Base-by-base conservation (phyloP, 2,329 filamentous ascomycete species). In the Amauroascus niger region DNA sequence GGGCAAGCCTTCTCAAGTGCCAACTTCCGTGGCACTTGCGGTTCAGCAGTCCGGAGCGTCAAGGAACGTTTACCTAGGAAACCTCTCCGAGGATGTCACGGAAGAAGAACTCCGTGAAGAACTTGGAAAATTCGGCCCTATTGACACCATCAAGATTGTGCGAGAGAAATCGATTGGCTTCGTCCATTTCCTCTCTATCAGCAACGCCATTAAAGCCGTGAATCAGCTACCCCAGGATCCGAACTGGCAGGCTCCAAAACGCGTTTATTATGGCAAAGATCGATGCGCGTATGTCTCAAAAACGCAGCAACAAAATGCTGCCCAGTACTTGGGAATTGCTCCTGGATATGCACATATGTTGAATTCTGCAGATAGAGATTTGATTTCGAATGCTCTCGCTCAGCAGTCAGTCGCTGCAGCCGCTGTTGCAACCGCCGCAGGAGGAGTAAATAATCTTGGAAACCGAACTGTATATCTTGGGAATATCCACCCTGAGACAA, bases 201-300 rank as follows among this genome's bases (percentile, higher is more conserved):
- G 89, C 66, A 96, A 97, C 67, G 93, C 93, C 49, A 94, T 97
- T 80, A 98, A 98, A 77, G 91, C 93, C 20, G 93, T 98, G 50
- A 86, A 89, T 11, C 91, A 97, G 71, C 82, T 98, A 56, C 93
- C 93, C 9, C 91, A 97, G 70, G 93, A 98, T 71, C 77, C 87
- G 35, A 96, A 95, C 74, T 98, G 93, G 93, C 90, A 96, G 70
- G 81, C 89, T 7, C 93, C 93, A 50, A 87, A 89, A 60, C 87
- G 93, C 51, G 93, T 98, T 9, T 97, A 95, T 79, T 98, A 98
- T 65, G 93, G 93, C 71, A 98, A 98, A 76, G 93, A 98, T 69
- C 83, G 93, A 58, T 98, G 93, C 66, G 93, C 93, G 16, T 98
- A 98, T 65, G 91, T 98, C 50, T 98, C 93, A 56, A 98, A 98